Percentiles rank a stretch among this genome's conserved stretches.
These are phyloP conservation scores for Cryptococcus sp. DNA, from an alignment of 1,284 basidiomycete species.

Conservation along the genomic window DNA sequence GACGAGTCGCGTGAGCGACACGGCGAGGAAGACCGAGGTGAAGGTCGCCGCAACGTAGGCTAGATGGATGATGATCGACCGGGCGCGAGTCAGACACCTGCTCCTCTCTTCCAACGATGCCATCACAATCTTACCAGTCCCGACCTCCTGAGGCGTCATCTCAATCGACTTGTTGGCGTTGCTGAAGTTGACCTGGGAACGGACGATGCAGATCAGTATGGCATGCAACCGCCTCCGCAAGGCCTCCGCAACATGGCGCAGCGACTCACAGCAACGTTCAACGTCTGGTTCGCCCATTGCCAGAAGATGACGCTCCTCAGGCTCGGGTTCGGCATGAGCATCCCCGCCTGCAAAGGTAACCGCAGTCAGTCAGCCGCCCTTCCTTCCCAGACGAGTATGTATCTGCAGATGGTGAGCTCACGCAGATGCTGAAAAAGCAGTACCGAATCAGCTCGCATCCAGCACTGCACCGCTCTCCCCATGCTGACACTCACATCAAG, in stretches of 20 bases:
- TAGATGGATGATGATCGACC: conserved; percentile 3
- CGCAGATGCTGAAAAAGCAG: conserved; percentile 36
- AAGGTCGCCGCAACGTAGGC: conserved; percentile 55
- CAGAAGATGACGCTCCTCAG: conserved; percentile 53
- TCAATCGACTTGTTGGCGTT: conserved; percentile 55
- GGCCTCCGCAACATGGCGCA: too few relatives aligned
- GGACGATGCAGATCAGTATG: conserved; percentile 5
- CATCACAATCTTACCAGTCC: conserved; percentile 35
- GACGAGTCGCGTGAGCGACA: conserved; percentile 53
- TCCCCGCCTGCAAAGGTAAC: conserved; percentile 43
- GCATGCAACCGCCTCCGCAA: background rate
- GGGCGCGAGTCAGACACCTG: background rate
- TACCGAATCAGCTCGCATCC: background rate
- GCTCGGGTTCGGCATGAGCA: conserved; percentile 52
- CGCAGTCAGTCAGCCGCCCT: too few relatives aligned
- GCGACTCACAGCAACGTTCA: conserved; percentile 49
- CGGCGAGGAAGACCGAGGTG: conserved; percentile 54
- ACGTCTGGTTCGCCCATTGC: conserved; percentile 57
- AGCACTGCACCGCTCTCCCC: background rate
- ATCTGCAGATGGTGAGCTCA: conserved; percentile 16
- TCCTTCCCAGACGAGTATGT: background rate
- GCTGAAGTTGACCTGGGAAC: conserved; percentile 43
- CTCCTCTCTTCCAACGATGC: too few relatives aligned
- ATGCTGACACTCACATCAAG: conserved; percentile 44
- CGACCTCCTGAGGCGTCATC: conserved; percentile 52